These are phyloP conservation scores for Aspergillus fumigatus DNA, from an alignment of 2,329 filamentous ascomycete species.

Conservation along the genomic window DNA sequence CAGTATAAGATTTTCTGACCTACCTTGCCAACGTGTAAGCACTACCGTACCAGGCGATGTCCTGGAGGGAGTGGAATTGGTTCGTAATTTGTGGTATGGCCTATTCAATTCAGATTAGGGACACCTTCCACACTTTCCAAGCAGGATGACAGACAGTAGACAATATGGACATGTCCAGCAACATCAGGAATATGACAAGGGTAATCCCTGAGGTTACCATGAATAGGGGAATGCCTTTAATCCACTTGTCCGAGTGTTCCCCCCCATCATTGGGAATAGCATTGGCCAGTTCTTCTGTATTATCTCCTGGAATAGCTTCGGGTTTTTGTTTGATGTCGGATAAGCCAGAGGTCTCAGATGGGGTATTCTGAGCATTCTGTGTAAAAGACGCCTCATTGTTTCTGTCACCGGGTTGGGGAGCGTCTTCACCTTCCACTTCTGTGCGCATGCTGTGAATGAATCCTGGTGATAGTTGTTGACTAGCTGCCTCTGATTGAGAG, in stretches of 20 bases:
- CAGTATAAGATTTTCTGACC: background rate
- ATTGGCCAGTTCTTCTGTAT: no score
- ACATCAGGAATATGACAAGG: constrained; percentile 44
- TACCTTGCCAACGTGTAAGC: constrained; percentile 39
- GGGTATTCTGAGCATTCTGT: no score
- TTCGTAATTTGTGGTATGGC: constrained; percentile 49
- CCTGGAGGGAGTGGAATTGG: constrained; percentile 30
- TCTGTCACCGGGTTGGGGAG: no score
- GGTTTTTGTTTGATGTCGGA: no score
- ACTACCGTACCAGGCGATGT: constrained; percentile 36
- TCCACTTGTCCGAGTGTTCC: constrained; percentile 6
- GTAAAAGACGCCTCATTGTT: no score
- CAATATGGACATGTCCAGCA: constrained; percentile 53
- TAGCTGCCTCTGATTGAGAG: no score
- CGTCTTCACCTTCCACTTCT: no score
- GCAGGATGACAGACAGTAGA: constrained; percentile 39
- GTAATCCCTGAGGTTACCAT: constrained; percentile 36
- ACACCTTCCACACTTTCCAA: background rate
- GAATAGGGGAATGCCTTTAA: constrained; percentile 14
- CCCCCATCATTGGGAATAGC: no score
- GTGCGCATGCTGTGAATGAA: no score
- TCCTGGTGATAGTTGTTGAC: background rate
- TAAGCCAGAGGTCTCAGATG: no score
- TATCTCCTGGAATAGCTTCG: no score
- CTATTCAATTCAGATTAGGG: constrained; percentile 10